Evolutionary conservation across 495 filamentous ascomycete species (phyloP).

Genomic region (Penicillium atrosanguineum): DNA sequence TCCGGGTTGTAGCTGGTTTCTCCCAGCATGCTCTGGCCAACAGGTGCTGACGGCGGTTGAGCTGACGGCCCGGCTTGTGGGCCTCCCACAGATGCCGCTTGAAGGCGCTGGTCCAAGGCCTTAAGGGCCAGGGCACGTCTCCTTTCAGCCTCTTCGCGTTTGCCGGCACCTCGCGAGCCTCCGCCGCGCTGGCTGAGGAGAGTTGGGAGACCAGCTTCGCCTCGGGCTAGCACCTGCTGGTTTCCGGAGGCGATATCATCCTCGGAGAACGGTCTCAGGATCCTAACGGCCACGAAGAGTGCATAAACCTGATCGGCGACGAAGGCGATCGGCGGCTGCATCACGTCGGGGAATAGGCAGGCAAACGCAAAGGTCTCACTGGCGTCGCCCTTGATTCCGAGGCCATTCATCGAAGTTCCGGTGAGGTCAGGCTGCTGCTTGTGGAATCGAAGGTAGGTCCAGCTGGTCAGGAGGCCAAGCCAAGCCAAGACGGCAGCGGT

Average conservation of each 20-base stretch:
- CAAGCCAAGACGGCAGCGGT: slow-evolving; percentile 79
- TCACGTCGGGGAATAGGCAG: slow-evolving; percentile 88
- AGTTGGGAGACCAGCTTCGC: slow-evolving; percentile 64
- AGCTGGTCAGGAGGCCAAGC: slow-evolving; percentile 81
- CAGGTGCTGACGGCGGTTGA: slow-evolving; percentile 31
- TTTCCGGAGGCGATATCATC: slow-evolving; percentile 81
- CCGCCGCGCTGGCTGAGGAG: slow-evolving; percentile 49
- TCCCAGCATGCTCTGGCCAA: slow-evolving; percentile 54
- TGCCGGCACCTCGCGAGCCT: slow-evolving; percentile 44
- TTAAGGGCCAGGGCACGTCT: slow-evolving; percentile 85
- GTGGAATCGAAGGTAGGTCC: slow-evolving; percentile 97
- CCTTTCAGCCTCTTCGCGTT: slow-evolving; percentile 87
- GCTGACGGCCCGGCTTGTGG: slow-evolving; percentile 37
- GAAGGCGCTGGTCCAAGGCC: slow-evolving; percentile 85
- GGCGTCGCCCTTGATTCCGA: slow-evolving; percentile 71
- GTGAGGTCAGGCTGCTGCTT: slow-evolving; percentile 69
- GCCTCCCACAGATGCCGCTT: slow-evolving; percentile 66
- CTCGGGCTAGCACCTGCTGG: slow-evolving; percentile 63
- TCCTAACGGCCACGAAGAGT: slow-evolving; percentile 64
- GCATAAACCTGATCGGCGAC: slow-evolving; percentile 74
- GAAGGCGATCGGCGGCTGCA: slow-evolving; percentile 72
- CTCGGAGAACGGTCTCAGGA: slow-evolving; percentile 84
- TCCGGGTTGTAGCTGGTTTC: slow-evolving; percentile 70
- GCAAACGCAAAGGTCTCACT: slow-evolving; percentile 94
- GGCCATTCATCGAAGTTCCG: slow-evolving; percentile 50